These are phyloP conservation scores for Cytospora piceae DNA, from an alignment of 2,329 filamentous ascomycete species.

Conservation along the genomic window DNA sequence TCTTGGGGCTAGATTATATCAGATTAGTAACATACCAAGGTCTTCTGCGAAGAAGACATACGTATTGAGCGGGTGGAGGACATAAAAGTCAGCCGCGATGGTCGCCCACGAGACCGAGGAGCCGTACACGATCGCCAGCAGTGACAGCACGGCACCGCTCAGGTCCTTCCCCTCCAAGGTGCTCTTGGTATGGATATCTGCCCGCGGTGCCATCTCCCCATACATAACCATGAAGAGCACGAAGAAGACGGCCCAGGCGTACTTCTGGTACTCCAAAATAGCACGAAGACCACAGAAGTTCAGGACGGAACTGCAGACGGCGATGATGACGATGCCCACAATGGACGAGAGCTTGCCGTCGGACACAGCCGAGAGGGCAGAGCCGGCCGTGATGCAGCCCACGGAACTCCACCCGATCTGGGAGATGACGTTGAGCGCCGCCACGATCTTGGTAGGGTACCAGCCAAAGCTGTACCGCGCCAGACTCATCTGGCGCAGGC, in stretches of 20 bases:
- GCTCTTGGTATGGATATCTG: constrained; percentile 43
- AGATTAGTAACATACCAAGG: neutral
- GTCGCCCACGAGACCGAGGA: constrained; percentile 51
- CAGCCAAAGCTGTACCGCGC: constrained; percentile 53
- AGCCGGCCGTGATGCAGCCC: constrained; percentile 54
- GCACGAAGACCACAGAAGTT: constrained; percentile 55
- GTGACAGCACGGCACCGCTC: constrained; percentile 45
- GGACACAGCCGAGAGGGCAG: constrained; percentile 50
- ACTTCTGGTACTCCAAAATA: constrained; percentile 53
- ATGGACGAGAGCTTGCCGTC: constrained; percentile 48
- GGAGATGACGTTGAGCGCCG: constrained; percentile 52
- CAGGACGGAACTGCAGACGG: constrained; percentile 52
- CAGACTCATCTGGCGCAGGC: constrained; percentile 55
- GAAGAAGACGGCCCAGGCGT: constrained; percentile 53
- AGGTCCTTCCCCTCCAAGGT: constrained; percentile 41
- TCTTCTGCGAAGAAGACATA: neutral
- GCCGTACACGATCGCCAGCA: constrained; percentile 53
- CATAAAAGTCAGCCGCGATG: constrained; percentile 49
- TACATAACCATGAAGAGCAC: constrained; percentile 54
- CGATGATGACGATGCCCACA: constrained; percentile 57
- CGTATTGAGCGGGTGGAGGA: constrained; percentile 51
- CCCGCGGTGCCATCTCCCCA: constrained; percentile 47
- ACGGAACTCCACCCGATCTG: constrained; percentile 56
- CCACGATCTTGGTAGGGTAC: constrained; percentile 54
- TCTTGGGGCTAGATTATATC: constrained; percentile 36